Percentiles rank a stretch among this genome's conserved stretches.
Conservation (phyloP, 345 rosid genomes). For the Eucalyptus victrix region DNA sequence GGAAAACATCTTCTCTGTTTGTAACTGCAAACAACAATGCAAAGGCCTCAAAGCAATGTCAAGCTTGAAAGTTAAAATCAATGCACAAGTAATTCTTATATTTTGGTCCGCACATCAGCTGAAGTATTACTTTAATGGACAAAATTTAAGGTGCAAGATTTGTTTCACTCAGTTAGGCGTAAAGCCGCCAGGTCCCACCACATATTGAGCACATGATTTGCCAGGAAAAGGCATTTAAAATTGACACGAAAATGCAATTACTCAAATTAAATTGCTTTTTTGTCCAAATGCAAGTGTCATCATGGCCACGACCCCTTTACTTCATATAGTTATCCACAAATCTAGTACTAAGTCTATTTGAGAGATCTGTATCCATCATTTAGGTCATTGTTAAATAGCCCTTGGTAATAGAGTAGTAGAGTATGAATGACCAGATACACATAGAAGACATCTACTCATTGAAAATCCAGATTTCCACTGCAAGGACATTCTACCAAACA, state of each 20-base stretch:
- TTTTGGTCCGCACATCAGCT: neutral
- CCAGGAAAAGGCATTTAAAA: neutral
- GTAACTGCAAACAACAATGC: neutral
- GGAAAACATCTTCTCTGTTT: neutral
- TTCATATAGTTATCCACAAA: neutral
- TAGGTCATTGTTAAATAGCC: neutral
- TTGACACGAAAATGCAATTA: neutral
- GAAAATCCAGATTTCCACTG: neutral
- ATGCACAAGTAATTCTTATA: neutral
- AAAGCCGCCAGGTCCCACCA: neutral
- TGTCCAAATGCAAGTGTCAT: neutral
- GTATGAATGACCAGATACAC: neutral
- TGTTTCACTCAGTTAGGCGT: neutral
- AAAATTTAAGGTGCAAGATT: neutral
- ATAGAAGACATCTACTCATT: neutral
- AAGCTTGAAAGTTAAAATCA: neutral
- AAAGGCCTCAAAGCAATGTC: neutral
- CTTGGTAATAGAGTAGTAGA: neutral
- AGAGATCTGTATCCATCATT: neutral
- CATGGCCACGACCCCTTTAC: neutral
- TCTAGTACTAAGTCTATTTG: neutral
- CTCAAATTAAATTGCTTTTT: neutral
- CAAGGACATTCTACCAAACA: neutral
- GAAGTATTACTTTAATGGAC: neutral
- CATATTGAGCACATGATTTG: neutral